These are phyloP conservation scores for Torrubiellomyces zombiae DNA, from an alignment of 2,329 filamentous ascomycete species.

Conservation along the genomic window DNA sequence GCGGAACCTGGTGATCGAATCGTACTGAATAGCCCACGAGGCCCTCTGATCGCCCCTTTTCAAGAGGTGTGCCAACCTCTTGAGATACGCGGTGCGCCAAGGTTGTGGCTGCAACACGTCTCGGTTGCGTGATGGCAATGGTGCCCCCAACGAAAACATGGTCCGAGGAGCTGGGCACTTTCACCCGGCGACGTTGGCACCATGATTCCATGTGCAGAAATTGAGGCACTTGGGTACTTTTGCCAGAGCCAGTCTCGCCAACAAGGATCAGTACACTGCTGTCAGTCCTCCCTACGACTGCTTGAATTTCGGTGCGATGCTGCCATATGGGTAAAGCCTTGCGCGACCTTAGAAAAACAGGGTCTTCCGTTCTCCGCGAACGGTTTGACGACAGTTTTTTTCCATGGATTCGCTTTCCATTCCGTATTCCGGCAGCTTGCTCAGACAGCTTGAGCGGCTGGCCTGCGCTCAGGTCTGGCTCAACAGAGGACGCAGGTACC, in stretches of 20 bases:
- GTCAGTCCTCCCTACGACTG: conserved; percentile 32
- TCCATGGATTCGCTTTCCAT: too few species aligned
- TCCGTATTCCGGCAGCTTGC: too few species aligned
- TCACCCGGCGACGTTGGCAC: conserved; percentile 48
- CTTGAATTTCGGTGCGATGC: conserved; percentile 52
- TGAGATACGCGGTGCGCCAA: conserved; percentile 75
- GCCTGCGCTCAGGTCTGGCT: conserved; percentile 1
- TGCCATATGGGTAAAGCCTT: conserved; percentile 68
- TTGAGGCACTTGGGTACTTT: conserved; percentile 91
- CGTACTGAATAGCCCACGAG: conserved; percentile 84
- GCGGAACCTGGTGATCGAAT: conserved; percentile 77
- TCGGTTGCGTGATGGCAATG: conserved; percentile 87
- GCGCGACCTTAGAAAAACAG: conserved; percentile 28
- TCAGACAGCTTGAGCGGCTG: too few species aligned
- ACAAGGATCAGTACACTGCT: conserved; percentile 70
- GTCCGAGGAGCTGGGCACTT: conserved; percentile 19
- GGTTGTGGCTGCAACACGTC: conserved; percentile 84
- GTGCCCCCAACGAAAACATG: conserved; percentile 51
- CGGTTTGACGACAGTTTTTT: too few species aligned
- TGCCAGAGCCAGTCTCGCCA: conserved; percentile 91
- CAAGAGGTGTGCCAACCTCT: conserved; percentile 45
- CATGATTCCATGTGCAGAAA: conserved; percentile 67
- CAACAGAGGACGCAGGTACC: too few species aligned
- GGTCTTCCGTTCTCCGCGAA: conserved; percentile 12
- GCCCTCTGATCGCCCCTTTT: conserved; percentile 22